Base-by-base conservation (phyloP, 768 basidiomycete species). In the Tylopilus vinaceipallidus region DNA sequence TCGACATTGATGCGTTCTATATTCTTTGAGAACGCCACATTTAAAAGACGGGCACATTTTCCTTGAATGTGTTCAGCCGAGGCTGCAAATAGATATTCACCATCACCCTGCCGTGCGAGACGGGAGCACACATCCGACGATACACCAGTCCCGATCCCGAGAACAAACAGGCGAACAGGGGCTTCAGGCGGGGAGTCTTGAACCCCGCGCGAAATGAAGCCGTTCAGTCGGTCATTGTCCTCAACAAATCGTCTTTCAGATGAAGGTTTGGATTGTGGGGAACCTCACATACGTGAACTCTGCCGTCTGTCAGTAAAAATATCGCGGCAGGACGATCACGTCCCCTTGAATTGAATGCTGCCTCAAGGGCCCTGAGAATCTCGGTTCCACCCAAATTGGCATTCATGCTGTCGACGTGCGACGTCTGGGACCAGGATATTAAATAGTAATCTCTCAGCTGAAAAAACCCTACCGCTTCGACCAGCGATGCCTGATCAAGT, bases 271-370 rank as follows among this genome's bases (percentile, higher is more conserved):
- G n/a, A n/a, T n/a, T n/a, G n/a, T n/a, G n/a, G n/a, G n/a, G n/a
- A n/a, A n/a, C 14, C 17, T 5, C 0, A 45, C 58, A 4, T 29
- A 64, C 52, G 37, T 68, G 1, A 22, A 80, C 73, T 43, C 74
- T 62, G 16, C 83, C 83, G 47, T 83, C 84, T 2, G 84, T 86
- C 24, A 86, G 65, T 14, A 84, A 61, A 51, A 85, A 82, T 9
- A 82, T 60, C 9, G 67, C 73, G 0, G 79, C 78, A 1, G 82
- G 71, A 1, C 72, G 69, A 24, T 59, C 52, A 9, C n/a, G 41
- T 8, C 54, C 60, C 6, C 78, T 72, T 6, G 59, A 59, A 2
- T 45, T 24, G n/a, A 82, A 68, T 20, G 75, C 74, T 2, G 42
- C 23, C 4, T 61, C 45, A 22, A 85, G 60, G 0, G 81, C 83